phyloP scores from a whole-genome alignment of 116 monocot species.

The Phalaenopsis hybrid region DNA sequence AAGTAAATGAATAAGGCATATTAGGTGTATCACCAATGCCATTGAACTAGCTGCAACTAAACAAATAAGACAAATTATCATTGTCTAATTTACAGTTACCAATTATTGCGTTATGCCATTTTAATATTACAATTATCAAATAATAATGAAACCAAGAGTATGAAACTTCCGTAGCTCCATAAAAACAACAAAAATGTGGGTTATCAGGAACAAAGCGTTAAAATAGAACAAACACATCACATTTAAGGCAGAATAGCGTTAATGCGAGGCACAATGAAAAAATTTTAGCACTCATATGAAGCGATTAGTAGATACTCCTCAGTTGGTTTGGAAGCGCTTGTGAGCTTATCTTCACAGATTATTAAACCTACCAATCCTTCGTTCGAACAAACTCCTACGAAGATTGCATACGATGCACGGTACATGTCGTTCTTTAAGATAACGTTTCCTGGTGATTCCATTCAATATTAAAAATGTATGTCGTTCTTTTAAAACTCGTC shows the following conservation, averaged over 20 bases:
- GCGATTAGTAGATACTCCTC: too few species aligned
- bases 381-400: too few species aligned
- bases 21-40: neutral
- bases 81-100: neutral
- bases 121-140: neutral
- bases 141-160: neutral
- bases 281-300: too few species aligned
- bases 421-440: too few species aligned
- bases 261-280: too few species aligned
- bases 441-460: too few species aligned
- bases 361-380: too few species aligned
- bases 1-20: neutral
- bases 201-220: neutral
- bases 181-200: neutral
- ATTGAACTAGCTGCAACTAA: slow-evolving; percentile 2
- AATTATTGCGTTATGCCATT: neutral
- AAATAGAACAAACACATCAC: neutral
- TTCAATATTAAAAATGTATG: too few species aligned
- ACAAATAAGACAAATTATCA: neutral
- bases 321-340: too few species aligned
- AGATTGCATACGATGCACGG: too few species aligned
- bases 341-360: too few species aligned
- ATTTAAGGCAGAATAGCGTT: neutral
- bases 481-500: too few species aligned
- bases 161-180: neutral